Base-by-base conservation (phyloP, 2,329 filamentous ascomycete genomes). In the Knufia petricola region DNA sequence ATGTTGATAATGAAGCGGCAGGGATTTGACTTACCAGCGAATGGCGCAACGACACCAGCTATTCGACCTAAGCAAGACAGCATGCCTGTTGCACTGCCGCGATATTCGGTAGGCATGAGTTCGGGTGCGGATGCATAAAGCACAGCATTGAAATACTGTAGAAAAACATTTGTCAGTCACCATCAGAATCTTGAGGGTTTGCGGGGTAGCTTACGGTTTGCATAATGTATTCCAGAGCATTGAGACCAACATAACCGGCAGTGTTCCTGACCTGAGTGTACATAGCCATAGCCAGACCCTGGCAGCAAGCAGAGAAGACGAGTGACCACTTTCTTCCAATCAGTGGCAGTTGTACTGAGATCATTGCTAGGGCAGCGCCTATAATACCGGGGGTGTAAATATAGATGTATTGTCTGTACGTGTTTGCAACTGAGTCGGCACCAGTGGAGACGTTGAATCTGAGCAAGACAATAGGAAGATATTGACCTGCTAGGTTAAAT, bases 101-200 rank as follows among this genome's bases (percentile, higher is more conserved):
- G 48, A 31, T 51, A 53, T 8, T 42, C 23, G n/a, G 39, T 42
- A 21, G 32, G 10, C 10, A 37, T 21, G 4, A 69, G 67, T 54
- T 75, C 73, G 1, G 73, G 72, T 2, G 72, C 74, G 66, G 69
- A 75, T 9, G 70, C 72, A 55, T 75, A 75, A 12, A 75, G 60
- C 2, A 75, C 69, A 2, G 70, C 69, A 48, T 75, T 74, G 62
- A 74, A 74, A 39, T 37, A 37, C 34, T 37, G 15, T n/a, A 31
- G n/a, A n/a, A 31, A 9, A 8, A 31, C n/a, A n/a, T n/a, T n/a
- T n/a, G n/a, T n/a, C n/a, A n/a, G n/a, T n/a, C n/a, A n/a, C n/a
- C n/a, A n/a, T n/a, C n/a, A n/a, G n/a, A n/a, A n/a, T n/a, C 8
- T n/a, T n/a, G n/a, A n/a, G n/a, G n/a, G n/a, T n/a, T n/a, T n/a